Evolutionary conservation across 169 alveolate species (phyloP), one percentile per base, ranked within the genome.

Genomic region (Plasmodium cynomolgi): DNA sequence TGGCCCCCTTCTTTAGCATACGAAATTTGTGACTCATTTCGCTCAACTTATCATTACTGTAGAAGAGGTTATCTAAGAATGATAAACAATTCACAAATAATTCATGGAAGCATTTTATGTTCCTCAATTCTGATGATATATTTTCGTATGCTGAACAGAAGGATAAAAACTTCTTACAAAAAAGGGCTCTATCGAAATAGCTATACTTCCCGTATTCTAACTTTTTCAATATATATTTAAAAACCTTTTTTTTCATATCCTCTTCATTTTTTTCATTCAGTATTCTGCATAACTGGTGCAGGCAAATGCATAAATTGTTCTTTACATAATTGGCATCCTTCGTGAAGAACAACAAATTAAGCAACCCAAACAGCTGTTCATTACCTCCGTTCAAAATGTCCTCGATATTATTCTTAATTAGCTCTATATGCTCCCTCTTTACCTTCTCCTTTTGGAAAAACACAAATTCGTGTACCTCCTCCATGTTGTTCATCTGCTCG

Each of bases 181-280:
- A 15, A 34, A 77, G 62, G 13, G 92, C 84, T 91, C 68, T 91
- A 50, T 91, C 92, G 41, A 81, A 91, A 79, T 91, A 20, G 37
- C 92, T 74, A 33, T 47, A 23, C 8, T 33, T 50, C 23, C 31
- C 47, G 29, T 29, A 37, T 47, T 91, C 92, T 79, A 82, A 23
- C 41, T 34, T 91, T 91, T 91, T 91, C 85, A 91, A 81, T n/a
- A 91, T 72, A 91, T 91, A 91, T 41, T 31, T 44, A 83, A 29
- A 82, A 50, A 91, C 26, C 56, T 71, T 82, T 13, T 47, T 82
- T 82, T 82, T 91, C 47, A 82, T 17, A 17, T 79, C 68, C 47
- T 68, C 91, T 4, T 23, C 72, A 34, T 90, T 50, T 81, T 50
- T 39, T 62, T 80, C 91, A 81, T 39, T 81, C 47, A 90, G 7